A percentile compares a stretch with the other conserved stretches of the same genome.
Conservation (phyloP, 805 yeast species). For the Priceomyces haplophilus region DNA sequence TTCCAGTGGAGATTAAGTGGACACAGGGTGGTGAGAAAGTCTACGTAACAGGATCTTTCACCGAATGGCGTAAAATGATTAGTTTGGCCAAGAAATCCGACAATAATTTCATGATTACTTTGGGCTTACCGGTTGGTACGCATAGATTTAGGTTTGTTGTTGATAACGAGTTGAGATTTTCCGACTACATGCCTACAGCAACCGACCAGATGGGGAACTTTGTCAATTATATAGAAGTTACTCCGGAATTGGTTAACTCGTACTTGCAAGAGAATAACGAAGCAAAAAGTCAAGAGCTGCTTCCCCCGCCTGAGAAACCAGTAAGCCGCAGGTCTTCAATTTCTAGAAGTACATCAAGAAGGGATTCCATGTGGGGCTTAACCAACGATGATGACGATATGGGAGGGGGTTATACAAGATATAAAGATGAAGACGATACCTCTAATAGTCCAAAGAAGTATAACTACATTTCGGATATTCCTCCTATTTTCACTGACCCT, state of each 20-base stretch:
- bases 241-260: conserved; percentile 36
- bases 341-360: conserved; percentile 30
- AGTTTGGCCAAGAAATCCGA: conserved; percentile 62
- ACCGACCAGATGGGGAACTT: conserved; percentile 96
- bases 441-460: conserved; percentile 11
- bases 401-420: conserved; percentile 77
- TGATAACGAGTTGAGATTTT: conserved; percentile 86
- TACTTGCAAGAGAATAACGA: conserved; percentile 28
- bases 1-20: conserved; percentile 79
- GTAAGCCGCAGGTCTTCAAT: conserved; percentile 28
- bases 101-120: conserved; percentile 59
- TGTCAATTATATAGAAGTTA: conserved; percentile 84
- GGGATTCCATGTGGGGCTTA: conserved; percentile 62
- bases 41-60: conserved; percentile 94
- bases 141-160: conserved; percentile 92
- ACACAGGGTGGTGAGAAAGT: conserved; percentile 95
- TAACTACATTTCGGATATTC: conserved; percentile 64
- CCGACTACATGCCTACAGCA: conserved; percentile 90
- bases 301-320: conserved; percentile 7
- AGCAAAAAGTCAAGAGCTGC: conserved; percentile 12
- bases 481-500: conserved; percentile 82
- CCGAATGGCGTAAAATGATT: conserved; percentile 98
- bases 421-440: conserved; percentile 55
- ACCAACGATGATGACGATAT: conserved; percentile 73
- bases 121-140: conserved; percentile 84